These are phyloP conservation scores for Xylaria acuta DNA, from an alignment of 495 filamentous ascomycete species.

Conservation along the genomic window DNA sequence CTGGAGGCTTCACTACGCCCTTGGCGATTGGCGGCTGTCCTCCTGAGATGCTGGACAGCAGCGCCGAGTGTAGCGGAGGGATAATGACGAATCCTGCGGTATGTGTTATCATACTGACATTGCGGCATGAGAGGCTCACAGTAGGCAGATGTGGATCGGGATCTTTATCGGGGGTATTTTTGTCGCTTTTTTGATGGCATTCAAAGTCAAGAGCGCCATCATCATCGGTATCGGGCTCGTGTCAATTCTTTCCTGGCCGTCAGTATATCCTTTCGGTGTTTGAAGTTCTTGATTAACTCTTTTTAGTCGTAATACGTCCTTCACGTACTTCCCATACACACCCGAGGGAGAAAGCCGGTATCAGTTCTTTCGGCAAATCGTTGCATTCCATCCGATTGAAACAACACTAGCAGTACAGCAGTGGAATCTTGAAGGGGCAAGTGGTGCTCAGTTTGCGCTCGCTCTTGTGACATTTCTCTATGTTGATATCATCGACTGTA, in stretches of 20 bases:
- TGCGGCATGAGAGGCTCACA: conserved; percentile 29
- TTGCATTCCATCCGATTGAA: conserved; percentile 77
- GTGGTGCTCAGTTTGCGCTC: conserved; percentile 68
- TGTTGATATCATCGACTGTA: conserved; percentile 77
- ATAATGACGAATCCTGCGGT: conserved; percentile 74
- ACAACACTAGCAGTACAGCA: conserved; percentile 68
- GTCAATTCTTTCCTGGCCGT: conserved; percentile 82
- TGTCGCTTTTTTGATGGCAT: conserved; percentile 79
- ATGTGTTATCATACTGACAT: conserved; percentile 13
- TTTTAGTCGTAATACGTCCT: conserved; percentile 64
- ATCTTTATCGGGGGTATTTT: conserved; percentile 80
- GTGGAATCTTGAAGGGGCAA: conserved; percentile 63
- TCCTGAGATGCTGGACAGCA: conserved; percentile 44
- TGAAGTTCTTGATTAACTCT: conserved; percentile 28
- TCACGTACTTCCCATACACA: conserved; percentile 82
- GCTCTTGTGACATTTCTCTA: conserved; percentile 87
- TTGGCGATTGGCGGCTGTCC: conserved; percentile 73
- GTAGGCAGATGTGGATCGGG: conserved; percentile 71
- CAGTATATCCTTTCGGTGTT: conserved; percentile 32
- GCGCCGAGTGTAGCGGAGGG: conserved; percentile 48
- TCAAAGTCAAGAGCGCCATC: conserved; percentile 77
- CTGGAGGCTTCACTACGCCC: conserved; percentile 62
- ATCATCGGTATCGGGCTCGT: conserved; percentile 83
- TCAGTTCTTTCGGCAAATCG: conserved; percentile 79
- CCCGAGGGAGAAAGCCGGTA: conserved; percentile 67